Evolutionary conservation across 2,329 filamentous ascomycete genomes (phyloP), one percentile per base, ranked within the genome.

Genomic region (Ascochyta rabiei): DNA sequence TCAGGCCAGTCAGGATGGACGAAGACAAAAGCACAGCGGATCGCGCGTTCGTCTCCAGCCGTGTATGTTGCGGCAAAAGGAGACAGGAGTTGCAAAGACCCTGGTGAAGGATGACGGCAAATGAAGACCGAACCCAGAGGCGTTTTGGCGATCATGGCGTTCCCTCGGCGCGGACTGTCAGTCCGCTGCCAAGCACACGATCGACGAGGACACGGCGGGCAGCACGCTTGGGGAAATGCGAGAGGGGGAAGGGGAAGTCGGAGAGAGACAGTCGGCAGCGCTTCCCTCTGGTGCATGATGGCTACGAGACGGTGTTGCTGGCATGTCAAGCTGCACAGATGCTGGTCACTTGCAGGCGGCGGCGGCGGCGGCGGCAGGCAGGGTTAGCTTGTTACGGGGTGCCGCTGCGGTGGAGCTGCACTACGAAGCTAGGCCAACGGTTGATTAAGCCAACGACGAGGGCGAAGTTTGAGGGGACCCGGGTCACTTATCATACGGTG

Each of bases 401-500:
- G 38, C 50, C 44, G 50, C 50, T 48, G 48, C 44, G 44, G 50
- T 55, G 47, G 52, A 55, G 52, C 52, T 50, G 52, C 52, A 46
- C 52, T 55, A 55, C 31, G 18, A 30, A 46, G 52, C 42, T 55
- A 55, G 46, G 41, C 28, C 35, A 55, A 55, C 52, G 52, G 52
- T 42, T 46, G 46, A 55, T 50, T 50, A 43, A 55, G 45, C 28
- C 40, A 54, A 54, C 52, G 23, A 42, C 37, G 28, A 46, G 30
- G 23, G 28, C 34, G 33, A 55, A 19, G 41, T 33, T 24, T 38
- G 52, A 55, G 52, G 47, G 41, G 52, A 50, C 16, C 46, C 40
- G 52, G 24, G 34, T 16, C 28, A 13, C 7, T 38, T 28, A 15
- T 28, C 3, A 26, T 18, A 24, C 13, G 24, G 12, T 24, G 18